Evolutionary conservation across 169 alveolate genomes (phyloP).

Genomic region (Cryptosporidium baileyi): DNA sequence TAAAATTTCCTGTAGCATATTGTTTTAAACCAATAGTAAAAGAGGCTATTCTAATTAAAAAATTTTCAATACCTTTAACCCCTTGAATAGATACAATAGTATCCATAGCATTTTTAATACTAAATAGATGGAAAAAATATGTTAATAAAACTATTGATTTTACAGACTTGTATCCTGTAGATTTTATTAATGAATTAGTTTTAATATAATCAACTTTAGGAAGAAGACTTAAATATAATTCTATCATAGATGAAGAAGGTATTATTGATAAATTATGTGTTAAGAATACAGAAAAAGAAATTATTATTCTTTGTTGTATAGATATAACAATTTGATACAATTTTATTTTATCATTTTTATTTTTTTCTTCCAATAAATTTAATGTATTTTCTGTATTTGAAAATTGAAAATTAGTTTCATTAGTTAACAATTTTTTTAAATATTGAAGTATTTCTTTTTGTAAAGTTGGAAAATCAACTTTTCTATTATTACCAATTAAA

Average conservation of each 20-base stretch:
- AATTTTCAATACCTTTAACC: constrained; percentile 13
- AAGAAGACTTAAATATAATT: constrained; percentile 1
- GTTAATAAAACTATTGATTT: background rate
- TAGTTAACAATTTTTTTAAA: background rate
- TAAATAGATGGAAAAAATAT: background rate
- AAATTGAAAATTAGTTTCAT: background rate
- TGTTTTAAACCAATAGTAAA: constrained; percentile 39
- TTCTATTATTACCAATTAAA: constrained; percentile 12
- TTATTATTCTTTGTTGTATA: background rate
- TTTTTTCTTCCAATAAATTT: background rate
- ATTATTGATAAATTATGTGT: background rate
- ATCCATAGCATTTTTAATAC: constrained; percentile 15
- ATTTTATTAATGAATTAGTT: constrained; percentile 2
- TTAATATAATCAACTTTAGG: constrained; percentile 27
- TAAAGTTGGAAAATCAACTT: background rate
- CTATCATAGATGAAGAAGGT: background rate
- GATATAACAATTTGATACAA: background rate
- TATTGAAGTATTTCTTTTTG: constrained; percentile 5
- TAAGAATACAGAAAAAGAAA: background rate
- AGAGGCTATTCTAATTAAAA: constrained; percentile 21
- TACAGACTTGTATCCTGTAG: constrained; percentile 25
- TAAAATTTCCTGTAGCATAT: constrained; percentile 21
- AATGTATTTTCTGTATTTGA: background rate
- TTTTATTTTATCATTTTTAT: background rate
- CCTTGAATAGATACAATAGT: background rate